Conservation (phyloP, 164 flowering plant species). For the Piper longum region DNA sequence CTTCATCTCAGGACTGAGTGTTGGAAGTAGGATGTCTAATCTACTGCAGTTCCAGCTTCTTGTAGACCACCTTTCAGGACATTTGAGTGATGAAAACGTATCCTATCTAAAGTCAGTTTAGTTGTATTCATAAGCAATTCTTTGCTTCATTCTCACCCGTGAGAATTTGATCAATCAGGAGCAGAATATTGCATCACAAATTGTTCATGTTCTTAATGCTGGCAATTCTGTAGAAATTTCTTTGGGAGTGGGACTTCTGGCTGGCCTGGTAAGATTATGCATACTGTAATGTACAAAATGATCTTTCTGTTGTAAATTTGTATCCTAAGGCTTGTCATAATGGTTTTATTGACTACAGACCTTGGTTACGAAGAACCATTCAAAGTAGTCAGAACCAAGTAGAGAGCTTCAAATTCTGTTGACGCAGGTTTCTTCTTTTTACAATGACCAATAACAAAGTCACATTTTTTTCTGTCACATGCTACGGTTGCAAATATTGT, state of each 20-base stretch:
- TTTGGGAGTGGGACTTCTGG: constrained; percentile 41
- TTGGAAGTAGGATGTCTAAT: constrained; percentile 55
- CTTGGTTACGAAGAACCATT: constrained; percentile 61
- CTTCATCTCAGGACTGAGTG: constrained; percentile 66
- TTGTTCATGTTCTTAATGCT: constrained; percentile 79
- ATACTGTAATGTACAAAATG: background rate
- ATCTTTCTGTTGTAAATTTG: background rate
- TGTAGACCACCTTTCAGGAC: constrained; percentile 92
- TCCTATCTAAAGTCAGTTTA: constrained; percentile 4
- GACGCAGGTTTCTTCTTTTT: constrained; percentile 44
- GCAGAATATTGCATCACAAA: constrained; percentile 66
- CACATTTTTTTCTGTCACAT: background rate
- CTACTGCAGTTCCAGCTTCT: constrained; percentile 90
- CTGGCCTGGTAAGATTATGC: constrained; percentile 50
- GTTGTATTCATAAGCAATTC: background rate
- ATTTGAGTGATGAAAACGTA: constrained; percentile 90
- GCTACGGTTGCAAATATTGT: background rate
- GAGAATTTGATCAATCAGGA: constrained; percentile 31
- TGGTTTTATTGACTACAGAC: constrained; percentile 27
- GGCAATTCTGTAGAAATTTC: constrained; percentile 79
- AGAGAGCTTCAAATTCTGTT: constrained; percentile 83
- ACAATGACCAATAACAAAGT: background rate
- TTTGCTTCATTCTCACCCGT: background rate
- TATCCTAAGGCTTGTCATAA: background rate
- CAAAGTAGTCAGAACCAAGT: constrained; percentile 54